Conservation (phyloP, 805 yeast genomes). For the Teunomyces stri region DNA sequence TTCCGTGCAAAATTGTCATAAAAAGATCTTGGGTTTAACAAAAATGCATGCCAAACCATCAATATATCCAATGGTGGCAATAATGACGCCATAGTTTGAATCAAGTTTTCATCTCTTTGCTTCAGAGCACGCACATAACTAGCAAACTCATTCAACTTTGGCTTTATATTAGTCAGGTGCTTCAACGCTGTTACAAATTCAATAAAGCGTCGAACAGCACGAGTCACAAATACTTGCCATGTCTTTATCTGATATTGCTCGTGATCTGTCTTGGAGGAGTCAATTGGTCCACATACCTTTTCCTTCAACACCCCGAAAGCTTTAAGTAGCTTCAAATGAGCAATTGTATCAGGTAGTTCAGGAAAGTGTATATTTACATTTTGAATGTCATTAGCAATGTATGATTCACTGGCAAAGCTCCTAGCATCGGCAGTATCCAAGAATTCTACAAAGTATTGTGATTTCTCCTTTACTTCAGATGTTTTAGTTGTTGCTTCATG, state of each 20-base stretch:
- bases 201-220: slow-evolving; percentile 21
- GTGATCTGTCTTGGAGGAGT: neutral
- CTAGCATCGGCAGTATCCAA: neutral
- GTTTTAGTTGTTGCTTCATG: neutral
- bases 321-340: slow-evolving; percentile 22
- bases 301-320: slow-evolving; percentile 19
- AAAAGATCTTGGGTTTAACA: slow-evolving; percentile 17
- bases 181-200: slow-evolving; percentile 18
- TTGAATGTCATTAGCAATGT: neutral
- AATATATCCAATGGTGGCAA: slow-evolving; percentile 24
- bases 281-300: slow-evolving; percentile 7
- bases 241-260: slow-evolving; percentile 6
- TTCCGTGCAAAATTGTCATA: slow-evolving; percentile 16
- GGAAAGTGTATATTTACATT: slow-evolving; percentile 7
- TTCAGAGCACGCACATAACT: neutral
- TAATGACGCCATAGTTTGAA: neutral
- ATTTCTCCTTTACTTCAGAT: neutral
- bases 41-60: slow-evolving; percentile 24
- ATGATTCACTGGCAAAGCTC: neutral
- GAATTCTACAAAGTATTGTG: neutral
- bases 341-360: slow-evolving; percentile 13
- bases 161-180: neutral
- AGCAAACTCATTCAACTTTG: neutral
- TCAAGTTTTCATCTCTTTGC: neutral
- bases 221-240: slow-evolving; percentile 24